Evolutionary conservation across 805 yeast species (phyloP).

Genomic region (Kuraishia floccosa): DNA sequence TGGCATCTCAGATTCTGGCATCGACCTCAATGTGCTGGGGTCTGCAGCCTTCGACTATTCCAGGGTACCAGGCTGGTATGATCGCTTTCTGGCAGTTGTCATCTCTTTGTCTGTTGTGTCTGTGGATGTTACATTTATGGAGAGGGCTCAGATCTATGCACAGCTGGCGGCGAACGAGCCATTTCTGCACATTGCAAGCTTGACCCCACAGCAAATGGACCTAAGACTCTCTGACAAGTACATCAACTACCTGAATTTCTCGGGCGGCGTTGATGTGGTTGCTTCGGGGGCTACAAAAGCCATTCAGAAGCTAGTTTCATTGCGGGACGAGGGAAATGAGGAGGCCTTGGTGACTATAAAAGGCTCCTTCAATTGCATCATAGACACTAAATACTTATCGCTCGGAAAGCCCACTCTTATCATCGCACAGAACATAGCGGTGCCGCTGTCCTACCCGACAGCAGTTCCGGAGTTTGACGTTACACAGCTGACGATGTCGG

Average conservation of each 20-base stretch:
- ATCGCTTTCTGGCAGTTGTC: background rate
- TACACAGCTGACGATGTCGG: background rate
- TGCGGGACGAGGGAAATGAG: background rate
- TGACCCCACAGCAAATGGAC: background rate
- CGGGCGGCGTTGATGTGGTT: background rate
- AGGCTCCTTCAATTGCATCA: background rate
- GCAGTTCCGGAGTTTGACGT: background rate
- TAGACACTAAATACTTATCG: background rate
- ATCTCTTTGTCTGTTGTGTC: background rate
- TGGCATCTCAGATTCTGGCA: background rate
- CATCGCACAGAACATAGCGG: background rate
- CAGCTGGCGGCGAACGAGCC: background rate
- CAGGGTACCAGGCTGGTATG: background rate
- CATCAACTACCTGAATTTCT: background rate
- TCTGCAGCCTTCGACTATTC: background rate
- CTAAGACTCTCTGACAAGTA: background rate
- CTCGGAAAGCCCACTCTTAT: background rate
- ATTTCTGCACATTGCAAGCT: background rate
- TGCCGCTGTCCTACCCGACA: background rate
- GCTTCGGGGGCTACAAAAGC: background rate
- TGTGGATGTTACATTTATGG: background rate
- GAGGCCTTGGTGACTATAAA: background rate
- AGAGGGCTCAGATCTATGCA: background rate
- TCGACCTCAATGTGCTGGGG: background rate
- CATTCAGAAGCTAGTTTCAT: background rate